Conservation (phyloP, 164 flowering plant species). For the Nymphaea colorata region DNA sequence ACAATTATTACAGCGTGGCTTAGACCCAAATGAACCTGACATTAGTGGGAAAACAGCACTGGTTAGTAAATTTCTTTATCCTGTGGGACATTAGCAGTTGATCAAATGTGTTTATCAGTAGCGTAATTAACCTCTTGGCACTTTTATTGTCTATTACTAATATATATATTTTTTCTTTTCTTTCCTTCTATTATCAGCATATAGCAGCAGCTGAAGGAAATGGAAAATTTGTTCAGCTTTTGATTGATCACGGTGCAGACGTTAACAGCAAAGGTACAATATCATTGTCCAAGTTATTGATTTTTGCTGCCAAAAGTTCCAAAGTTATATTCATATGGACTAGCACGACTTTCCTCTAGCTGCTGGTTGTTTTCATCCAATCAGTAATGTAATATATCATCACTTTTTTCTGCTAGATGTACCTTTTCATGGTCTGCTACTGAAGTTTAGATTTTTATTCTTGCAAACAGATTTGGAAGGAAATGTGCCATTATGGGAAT, state of each 20-base stretch:
- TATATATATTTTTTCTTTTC: neutral
- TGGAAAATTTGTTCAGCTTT: constrained; percentile 44
- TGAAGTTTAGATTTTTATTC: neutral
- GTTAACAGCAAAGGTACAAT: constrained; percentile 52
- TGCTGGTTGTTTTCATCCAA: too few relatives aligned
- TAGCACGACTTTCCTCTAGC: too few relatives aligned
- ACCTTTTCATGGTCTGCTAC: too few relatives aligned
- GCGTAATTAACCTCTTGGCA: neutral
- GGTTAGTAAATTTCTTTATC: constrained; percentile 19
- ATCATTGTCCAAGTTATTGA: neutral
- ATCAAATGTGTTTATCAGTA: neutral
- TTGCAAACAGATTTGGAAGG: constrained; percentile 58
- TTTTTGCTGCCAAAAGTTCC: too few relatives aligned
- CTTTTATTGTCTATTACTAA: neutral
- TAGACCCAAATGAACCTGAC: constrained; percentile 69
- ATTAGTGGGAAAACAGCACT: constrained; percentile 51
- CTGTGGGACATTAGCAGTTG: neutral
- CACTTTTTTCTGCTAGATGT: too few relatives aligned
- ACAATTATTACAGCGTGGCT: neutral
- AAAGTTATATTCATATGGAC: too few relatives aligned
- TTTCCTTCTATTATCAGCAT: constrained; percentile 29
- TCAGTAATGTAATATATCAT: too few relatives aligned
- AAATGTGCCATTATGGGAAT: constrained; percentile 76
- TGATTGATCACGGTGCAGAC: constrained; percentile 60
- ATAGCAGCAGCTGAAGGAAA: constrained; percentile 61